Base-by-base conservation (phyloP, 768 basidiomycete species). In the Lactifluus hygrophoroides region DNA sequence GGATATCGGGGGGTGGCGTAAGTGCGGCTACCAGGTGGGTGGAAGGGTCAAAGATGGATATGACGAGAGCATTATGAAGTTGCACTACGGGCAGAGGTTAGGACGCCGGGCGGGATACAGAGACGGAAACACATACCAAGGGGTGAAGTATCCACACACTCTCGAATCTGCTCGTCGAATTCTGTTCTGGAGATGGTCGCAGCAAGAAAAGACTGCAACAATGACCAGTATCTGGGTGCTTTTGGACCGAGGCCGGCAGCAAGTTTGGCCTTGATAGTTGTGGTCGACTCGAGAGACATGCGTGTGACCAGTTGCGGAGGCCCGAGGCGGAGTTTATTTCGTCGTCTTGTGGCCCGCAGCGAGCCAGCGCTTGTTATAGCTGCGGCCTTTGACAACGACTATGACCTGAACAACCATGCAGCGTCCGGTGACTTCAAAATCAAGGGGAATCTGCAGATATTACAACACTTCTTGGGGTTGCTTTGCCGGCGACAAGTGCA, bases 11-110 rank as follows among this genome's bases (percentile, higher is more conserved):
- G 1, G 86, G 85, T 8, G 84, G 81, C 0, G 86, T 83, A 0
- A 80, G 79, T 2, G 82, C 83, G 1, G 81, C 81, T 42, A 85
- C 79, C 64, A 84, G 82, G 64, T 85, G 81, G 0, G 82, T 81
- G 1, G 88, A 87, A 23, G 86, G 85, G 69, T 89, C 88, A 61
- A 91, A 88, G 16, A 92, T 71, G 2, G 89, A 89, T 30, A 91
- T 90, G 35, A 92, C 83, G 32, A 92, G 76, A 11, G 89, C 83
- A 69, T 92, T 92, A 68, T 92, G 90, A 2, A 90, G 73, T 69
- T 89, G 88, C 28, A 90, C 86, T 85, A 51, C 5, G 34, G 27
- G 19, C 11, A 21, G 27, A 19, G 37, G 23, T 58, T 32, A 48
- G 57, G 14, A 50, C 52, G 30, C n/a, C 62, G 27, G 57, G 44